Conservation (phyloP, 768 basidiomycete species). For the Pleurotus cornucopiae region DNA sequence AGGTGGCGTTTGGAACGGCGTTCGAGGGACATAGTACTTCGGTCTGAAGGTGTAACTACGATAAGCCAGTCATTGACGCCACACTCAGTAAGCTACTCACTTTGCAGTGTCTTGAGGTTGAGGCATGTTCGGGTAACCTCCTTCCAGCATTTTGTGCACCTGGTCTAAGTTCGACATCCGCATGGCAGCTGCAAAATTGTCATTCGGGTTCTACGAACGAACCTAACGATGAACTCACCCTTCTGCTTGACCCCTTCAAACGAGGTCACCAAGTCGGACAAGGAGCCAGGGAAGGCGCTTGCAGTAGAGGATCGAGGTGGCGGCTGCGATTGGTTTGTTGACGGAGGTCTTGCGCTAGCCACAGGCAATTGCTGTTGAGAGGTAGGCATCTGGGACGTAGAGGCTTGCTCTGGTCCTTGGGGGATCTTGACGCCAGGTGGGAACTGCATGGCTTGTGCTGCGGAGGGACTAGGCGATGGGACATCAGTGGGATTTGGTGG, state of each 20-base stretch:
- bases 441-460: slow-evolving; percentile 34
- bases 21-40: slow-evolving; percentile 93
- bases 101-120: slow-evolving; percentile 95
- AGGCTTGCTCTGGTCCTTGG: slow-evolving; percentile 16
- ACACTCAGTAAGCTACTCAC: slow-evolving; percentile 36
- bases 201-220: neutral
- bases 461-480: slow-evolving; percentile 19
- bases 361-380: slow-evolving; percentile 27
- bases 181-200: slow-evolving; percentile 48
- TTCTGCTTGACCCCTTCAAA: slow-evolving; percentile 98
- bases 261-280: slow-evolving; percentile 90
- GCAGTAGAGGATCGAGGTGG: slow-evolving; percentile 32
- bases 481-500: slow-evolving; percentile 10
- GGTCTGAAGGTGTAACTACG: slow-evolving; percentile 51
- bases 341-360: slow-evolving; percentile 50
- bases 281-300: slow-evolving; percentile 66
- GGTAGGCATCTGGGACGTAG: slow-evolving; percentile 18
- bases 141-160: slow-evolving; percentile 90
- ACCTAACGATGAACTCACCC: slow-evolving; percentile 41
- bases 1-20: slow-evolving; percentile 84
- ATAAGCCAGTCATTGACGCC: slow-evolving; percentile 9
- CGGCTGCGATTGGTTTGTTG: slow-evolving; percentile 38
- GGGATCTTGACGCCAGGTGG: slow-evolving; percentile 67
- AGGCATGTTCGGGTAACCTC: slow-evolving; percentile 84
- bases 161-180: slow-evolving; percentile 86